Evolutionary conservation across 116 monocot genomes (phyloP).

Genomic region (Phalaenopsis hybrid): DNA sequence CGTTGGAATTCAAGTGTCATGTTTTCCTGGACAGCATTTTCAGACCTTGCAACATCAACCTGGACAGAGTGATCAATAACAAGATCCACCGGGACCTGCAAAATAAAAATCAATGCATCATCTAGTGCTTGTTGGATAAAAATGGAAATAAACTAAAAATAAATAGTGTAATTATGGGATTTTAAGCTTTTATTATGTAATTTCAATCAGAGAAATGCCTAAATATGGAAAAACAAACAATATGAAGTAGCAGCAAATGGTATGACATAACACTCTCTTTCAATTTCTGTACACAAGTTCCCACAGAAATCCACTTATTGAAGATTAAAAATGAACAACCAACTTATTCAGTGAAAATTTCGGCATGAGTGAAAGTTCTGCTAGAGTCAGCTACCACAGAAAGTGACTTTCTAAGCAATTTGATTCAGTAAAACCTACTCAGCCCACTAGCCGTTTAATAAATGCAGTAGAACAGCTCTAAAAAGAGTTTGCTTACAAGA

Average conservation of each 20-base stretch:
- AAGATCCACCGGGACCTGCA: slow-evolving; percentile 71
- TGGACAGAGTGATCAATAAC: slow-evolving; percentile 80
- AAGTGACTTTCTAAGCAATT: neutral
- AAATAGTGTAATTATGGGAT: neutral
- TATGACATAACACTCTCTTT: neutral
- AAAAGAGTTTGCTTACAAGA: neutral
- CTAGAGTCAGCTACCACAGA: neutral
- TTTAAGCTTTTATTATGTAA: neutral
- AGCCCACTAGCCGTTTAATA: neutral
- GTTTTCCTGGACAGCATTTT: slow-evolving; percentile 60
- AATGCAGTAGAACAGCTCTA: neutral
- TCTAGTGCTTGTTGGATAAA: neutral
- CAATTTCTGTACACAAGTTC: neutral
- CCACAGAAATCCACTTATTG: neutral
- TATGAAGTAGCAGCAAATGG: neutral
- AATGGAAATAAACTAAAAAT: neutral
- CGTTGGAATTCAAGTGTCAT: slow-evolving; percentile 60
- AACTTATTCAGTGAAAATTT: neutral
- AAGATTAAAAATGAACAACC: neutral
- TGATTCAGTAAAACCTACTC: neutral
- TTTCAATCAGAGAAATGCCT: neutral
- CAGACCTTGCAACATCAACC: slow-evolving; percentile 60
- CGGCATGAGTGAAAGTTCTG: neutral
- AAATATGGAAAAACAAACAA: neutral
- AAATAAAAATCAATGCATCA: slow-evolving; percentile 1